Evolutionary conservation across 148 eudicot genomes (phyloP).

Genomic region (Camellia japonica): DNA sequence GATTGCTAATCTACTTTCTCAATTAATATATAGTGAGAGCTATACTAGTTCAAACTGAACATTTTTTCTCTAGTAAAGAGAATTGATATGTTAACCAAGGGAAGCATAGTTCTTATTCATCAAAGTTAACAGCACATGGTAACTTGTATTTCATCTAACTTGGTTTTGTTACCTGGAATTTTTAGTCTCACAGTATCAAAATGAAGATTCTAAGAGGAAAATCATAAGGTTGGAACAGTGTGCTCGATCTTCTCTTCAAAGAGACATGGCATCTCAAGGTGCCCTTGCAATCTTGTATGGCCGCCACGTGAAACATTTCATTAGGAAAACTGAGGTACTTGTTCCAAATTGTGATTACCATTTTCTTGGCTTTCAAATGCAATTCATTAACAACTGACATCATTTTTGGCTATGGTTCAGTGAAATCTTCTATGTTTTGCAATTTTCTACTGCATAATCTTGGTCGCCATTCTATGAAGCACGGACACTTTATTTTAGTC

Average conservation of each 20-base stretch:
- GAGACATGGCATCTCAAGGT: slow-evolving; percentile 62
- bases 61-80: neutral
- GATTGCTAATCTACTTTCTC: slow-evolving; percentile 10
- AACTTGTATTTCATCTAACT: neutral
- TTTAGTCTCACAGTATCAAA: slow-evolving; percentile 56
- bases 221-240: slow-evolving; percentile 68
- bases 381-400: neutral
- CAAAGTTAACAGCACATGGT: neutral
- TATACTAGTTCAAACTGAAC: neutral
- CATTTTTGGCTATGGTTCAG: neutral
- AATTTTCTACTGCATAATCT: neutral
- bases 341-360: neutral
- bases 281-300: slow-evolving; percentile 70
- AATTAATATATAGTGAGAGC: neutral
- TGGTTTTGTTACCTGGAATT: slow-evolving; percentile 3
- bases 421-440: neutral
- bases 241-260: slow-evolving; percentile 56
- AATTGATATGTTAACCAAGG: neutral
- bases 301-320: slow-evolving; percentile 57
- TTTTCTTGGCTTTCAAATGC: slow-evolving; percentile 8
- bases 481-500: too few species aligned
- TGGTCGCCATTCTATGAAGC: too few species aligned
- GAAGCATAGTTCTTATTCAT: neutral
- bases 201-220: slow-evolving; percentile 50
- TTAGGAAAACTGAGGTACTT: slow-evolving; percentile 65